Percentiles rank a stretch among this genome's conserved stretches.
These are phyloP conservation scores for Angomonas desouzai DNA, from an alignment of 208 protist genomes.

Conservation along the genomic window DNA sequence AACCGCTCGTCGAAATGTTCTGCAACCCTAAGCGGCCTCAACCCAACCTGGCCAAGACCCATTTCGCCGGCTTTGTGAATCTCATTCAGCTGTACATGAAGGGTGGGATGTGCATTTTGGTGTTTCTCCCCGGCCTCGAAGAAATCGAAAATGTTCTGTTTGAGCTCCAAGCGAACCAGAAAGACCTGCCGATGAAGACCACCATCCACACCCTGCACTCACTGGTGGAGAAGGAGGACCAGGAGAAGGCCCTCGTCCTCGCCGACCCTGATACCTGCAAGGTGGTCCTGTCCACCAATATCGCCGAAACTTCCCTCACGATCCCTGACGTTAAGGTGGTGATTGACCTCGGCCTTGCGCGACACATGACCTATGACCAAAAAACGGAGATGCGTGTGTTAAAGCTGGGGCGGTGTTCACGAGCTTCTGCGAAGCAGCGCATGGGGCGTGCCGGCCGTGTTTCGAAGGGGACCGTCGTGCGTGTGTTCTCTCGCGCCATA, in stretches of 20 bases:
- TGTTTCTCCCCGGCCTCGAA: conserved; percentile 33
- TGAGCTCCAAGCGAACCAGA: conserved; percentile 9
- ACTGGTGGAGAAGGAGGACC: conserved; percentile 15
- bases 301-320: conserved; percentile 92
- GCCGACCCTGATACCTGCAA: conserved; percentile 35
- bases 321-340: conserved; percentile 89
- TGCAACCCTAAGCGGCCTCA: background rate
- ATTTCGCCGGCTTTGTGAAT: conserved; percentile 8
- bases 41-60: background rate
- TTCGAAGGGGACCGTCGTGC: conserved; percentile 87
- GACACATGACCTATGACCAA: conserved; percentile 19
- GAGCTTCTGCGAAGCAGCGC: conserved; percentile 93
- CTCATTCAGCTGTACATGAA: conserved; percentile 15
- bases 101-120: conserved; percentile 23
- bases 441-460: conserved; percentile 96
- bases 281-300: conserved; percentile 92
- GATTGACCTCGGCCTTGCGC: conserved; percentile 58
- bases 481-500: conserved; percentile 73
- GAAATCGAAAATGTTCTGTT: conserved; percentile 23
- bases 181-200: conserved; percentile 2
- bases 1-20: background rate
- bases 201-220: conserved; percentile 21
- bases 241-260: conserved; percentile 11
- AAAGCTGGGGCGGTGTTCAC: conserved; percentile 18
- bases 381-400: conserved; percentile 17